Base-by-base conservation (phyloP, 768 basidiomycete genomes). In the Leucocoprinus birnbaumii region DNA sequence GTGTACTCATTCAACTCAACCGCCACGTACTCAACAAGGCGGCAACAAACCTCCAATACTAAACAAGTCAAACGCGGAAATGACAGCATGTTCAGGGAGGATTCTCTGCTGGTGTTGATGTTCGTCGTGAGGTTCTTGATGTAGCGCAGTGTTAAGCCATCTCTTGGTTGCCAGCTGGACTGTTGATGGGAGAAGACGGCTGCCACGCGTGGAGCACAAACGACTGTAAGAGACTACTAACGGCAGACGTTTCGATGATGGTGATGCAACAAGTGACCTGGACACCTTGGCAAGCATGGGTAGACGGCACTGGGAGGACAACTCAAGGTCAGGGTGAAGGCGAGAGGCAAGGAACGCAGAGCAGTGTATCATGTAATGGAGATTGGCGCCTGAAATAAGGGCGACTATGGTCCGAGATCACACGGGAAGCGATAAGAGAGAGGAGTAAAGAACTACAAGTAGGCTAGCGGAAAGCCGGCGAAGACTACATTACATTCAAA, bases 31-130 rank as follows among this genome's bases (percentile, higher is more conserved):
- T 18, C 44, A 48, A 5, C 3, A 14, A 37, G 18, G 40, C n/a
- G n/a, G n/a, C n/a, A 18, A 22, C 40, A 46, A 34, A 87, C 89
- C 90, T 56, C 94, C 94, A 58, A 95, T 89, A 62, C 87, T 90
- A 74, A 96, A 95, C 50, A 96, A 75, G 68, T 97, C 94, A 65
- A 95, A 96, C 0, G 94, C 85, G 1, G 91, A 93, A 51, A 96
- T 94, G 59, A 95, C 94, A 4, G 94, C 94, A 75, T 94, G 92
- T 50, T 91, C 86, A 13, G 83, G 77, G 24, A 73, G 69, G 14
- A 27, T 8, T 8, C 7, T n/a, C 38, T 70, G 70, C 22, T 63
- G 66, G 31, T 5, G 31, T 22, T 56, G 45, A 24, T 40, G 14
- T 16, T 47, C 31, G 25, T 55, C 19, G 49, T 10, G 53, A 37